These are phyloP conservation scores for Thinopyrum elongatum DNA, from an alignment of 176 grass and related monocot genomes.

Conservation along the genomic window DNA sequence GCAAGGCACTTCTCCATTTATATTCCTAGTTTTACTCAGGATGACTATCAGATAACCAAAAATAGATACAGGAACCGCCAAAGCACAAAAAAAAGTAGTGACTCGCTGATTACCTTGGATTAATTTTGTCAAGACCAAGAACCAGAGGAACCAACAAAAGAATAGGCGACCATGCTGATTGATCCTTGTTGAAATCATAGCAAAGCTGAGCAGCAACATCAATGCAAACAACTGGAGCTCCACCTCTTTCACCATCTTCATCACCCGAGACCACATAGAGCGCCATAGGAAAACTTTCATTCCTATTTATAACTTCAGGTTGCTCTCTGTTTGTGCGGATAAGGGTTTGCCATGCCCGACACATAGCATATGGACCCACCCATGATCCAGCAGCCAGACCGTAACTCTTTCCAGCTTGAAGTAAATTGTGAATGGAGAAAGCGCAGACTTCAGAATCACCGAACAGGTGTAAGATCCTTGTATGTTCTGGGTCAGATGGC, in stretches of 20 bases:
- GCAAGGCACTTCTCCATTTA: neutral
- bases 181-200: slow-evolving; percentile 54
- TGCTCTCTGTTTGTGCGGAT: slow-evolving; percentile 55
- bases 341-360: slow-evolving; percentile 92
- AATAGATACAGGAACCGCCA: neutral
- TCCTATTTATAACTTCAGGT: slow-evolving; percentile 14
- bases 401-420: slow-evolving; percentile 74
- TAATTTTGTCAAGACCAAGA: slow-evolving; percentile 94
- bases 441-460: slow-evolving; percentile 68
- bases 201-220: slow-evolving; percentile 77
- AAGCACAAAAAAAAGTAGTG: slow-evolving; percentile 3
- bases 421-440: slow-evolving; percentile 96
- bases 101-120: slow-evolving; percentile 73
- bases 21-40: neutral
- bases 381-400: slow-evolving; percentile 86
- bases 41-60: neutral
- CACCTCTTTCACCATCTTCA: slow-evolving; percentile 93
- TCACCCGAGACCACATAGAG: slow-evolving; percentile 95
- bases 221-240: slow-evolving; percentile 90
- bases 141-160: slow-evolving; percentile 91
- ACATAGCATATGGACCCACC: slow-evolving; percentile 96
- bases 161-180: slow-evolving; percentile 59
- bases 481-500: slow-evolving; percentile 80
- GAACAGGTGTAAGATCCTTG: slow-evolving; percentile 76
- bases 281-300: slow-evolving; percentile 69